Percentiles rank a stretch among this genome's conserved stretches.
phyloP scores from a whole-genome alignment of 805 yeast species.

The Starmerella bombicola region DNA sequence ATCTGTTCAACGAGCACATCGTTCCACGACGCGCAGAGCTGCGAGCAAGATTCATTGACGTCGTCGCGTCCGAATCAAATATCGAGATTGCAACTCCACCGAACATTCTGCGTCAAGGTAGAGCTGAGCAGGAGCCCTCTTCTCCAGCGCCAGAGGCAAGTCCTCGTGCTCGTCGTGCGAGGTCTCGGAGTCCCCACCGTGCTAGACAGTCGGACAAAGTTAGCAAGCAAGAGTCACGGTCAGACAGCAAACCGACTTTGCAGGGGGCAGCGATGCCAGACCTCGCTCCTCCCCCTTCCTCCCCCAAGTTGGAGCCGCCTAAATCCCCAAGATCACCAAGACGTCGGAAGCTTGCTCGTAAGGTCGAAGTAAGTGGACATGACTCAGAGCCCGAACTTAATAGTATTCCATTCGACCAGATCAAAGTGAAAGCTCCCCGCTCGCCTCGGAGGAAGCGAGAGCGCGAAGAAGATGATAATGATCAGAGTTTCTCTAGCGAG shows the following conservation, averaged over 20 bases:
- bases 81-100: slow-evolving; percentile 32
- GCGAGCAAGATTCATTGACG: slow-evolving; percentile 28
- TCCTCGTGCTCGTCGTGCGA: slow-evolving; percentile 2
- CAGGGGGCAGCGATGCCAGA: slow-evolving; percentile 1
- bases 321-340: slow-evolving; percentile 9
- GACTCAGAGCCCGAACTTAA: slow-evolving; percentile 2
- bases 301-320: slow-evolving; percentile 2
- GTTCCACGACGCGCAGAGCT: slow-evolving; percentile 37
- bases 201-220: neutral
- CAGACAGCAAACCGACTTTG: neutral
- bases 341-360: slow-evolving; percentile 11
- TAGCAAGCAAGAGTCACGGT: slow-evolving; percentile 2
- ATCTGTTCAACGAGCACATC: slow-evolving; percentile 45
- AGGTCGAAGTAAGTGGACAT: slow-evolving; percentile 9
- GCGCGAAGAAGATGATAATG: slow-evolving; percentile 2
- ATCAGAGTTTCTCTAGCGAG: slow-evolving; percentile 16
- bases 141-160: slow-evolving; percentile 1
- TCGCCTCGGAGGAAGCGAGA: slow-evolving; percentile 9
- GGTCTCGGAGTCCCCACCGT: slow-evolving; percentile 1
- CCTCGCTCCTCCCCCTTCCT: slow-evolving; percentile 1
- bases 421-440: slow-evolving; percentile 14
- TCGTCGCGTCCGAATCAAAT: slow-evolving; percentile 30
- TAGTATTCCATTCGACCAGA: slow-evolving; percentile 4
- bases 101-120: neutral
- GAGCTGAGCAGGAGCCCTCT: neutral